phyloP scores from a whole-genome alignment of 345 rosid species.

The Trapa incisa region DNA sequence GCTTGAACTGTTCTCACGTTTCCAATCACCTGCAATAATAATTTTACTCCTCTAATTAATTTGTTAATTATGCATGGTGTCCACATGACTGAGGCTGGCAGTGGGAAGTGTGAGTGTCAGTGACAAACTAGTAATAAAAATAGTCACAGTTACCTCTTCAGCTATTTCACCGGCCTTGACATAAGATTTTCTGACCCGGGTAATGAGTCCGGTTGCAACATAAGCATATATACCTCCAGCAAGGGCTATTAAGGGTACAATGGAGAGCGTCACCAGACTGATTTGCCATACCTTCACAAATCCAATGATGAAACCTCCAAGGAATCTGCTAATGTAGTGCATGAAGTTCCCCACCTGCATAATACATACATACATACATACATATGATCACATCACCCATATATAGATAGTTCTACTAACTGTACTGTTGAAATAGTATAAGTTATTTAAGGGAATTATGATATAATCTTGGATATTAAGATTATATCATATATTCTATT shows the following conservation, averaged over 20 bases:
- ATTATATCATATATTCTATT: too few relatives aligned
- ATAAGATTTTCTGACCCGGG: slow-evolving; percentile 66
- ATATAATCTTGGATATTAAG: too few relatives aligned
- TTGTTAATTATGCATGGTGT: too few relatives aligned
- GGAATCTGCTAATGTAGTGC: slow-evolving; percentile 84
- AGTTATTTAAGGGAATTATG: too few relatives aligned
- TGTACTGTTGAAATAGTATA: too few relatives aligned
- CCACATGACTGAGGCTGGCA: too few relatives aligned
- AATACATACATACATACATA: too few relatives aligned
- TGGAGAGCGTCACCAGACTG: slow-evolving; percentile 82
- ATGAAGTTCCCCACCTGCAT: slow-evolving; percentile 81
- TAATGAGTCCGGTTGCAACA: slow-evolving; percentile 69
- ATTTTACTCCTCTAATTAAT: too few relatives aligned
- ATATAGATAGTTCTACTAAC: too few relatives aligned
- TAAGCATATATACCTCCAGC: slow-evolving; percentile 89
- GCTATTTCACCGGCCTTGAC: slow-evolving; percentile 94
- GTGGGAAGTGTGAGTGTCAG: too few relatives aligned
- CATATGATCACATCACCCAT: neutral
- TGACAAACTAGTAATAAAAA: too few relatives aligned
- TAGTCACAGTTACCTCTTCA: slow-evolving; percentile 49
- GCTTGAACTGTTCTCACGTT: slow-evolving; percentile 97
- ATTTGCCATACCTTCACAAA: slow-evolving; percentile 87
- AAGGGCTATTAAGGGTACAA: slow-evolving; percentile 83
- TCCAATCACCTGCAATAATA: slow-evolving; percentile 55
- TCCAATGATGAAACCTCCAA: slow-evolving; percentile 76